Percentiles rank a stretch among this genome's conserved stretches.
phyloP scores from a whole-genome alignment of 371 early-diverging fungal species.

The Mortierella sp. region DNA sequence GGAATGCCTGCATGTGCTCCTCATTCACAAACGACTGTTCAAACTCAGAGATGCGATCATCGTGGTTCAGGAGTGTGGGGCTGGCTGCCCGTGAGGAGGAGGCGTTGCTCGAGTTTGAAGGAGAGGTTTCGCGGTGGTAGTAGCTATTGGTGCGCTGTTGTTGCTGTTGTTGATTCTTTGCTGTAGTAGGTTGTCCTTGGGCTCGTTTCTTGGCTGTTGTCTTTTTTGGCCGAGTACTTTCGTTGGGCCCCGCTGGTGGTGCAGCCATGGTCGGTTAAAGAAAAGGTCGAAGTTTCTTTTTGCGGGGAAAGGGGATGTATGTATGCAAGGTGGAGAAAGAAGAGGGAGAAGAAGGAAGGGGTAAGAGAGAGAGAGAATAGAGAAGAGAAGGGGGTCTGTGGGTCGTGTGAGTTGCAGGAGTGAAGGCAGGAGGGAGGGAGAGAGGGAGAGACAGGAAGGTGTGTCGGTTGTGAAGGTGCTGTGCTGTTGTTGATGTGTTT shows the following conservation, averaged over 20 bases:
- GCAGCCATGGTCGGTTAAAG: conserved; percentile 3
- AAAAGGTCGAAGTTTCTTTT: not conserved
- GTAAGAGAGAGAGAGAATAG: not conserved
- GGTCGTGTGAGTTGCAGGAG: not conserved
- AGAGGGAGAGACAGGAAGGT: not conserved
- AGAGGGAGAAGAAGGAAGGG: not conserved
- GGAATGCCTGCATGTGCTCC: conserved; percentile 65
- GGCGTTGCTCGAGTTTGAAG: conserved; percentile 35
- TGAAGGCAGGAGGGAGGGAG: not conserved
- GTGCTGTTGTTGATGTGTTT: not conserved
- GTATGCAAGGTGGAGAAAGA: not conserved
- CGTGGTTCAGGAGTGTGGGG: conserved; percentile 19
- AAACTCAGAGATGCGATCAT: conserved; percentile 34
- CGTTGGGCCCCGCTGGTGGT: not conserved
- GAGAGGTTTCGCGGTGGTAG: conserved; percentile 27
- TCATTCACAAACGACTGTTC: conserved; percentile 64
- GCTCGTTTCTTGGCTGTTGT: conserved; percentile 1
- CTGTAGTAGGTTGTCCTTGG: not conserved
- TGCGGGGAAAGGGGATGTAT: not conserved
- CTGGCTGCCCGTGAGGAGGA: conserved; percentile 38
- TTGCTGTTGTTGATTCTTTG: not conserved
- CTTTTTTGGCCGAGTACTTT: not conserved
- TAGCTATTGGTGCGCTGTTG: not conserved
- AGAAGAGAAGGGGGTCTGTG: not conserved
- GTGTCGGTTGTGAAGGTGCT: not conserved